Percentiles rank a stretch among this genome's conserved stretches.
Conservation (phyloP, 805 yeast genomes). For the Monosporozyma servazzii region DNA sequence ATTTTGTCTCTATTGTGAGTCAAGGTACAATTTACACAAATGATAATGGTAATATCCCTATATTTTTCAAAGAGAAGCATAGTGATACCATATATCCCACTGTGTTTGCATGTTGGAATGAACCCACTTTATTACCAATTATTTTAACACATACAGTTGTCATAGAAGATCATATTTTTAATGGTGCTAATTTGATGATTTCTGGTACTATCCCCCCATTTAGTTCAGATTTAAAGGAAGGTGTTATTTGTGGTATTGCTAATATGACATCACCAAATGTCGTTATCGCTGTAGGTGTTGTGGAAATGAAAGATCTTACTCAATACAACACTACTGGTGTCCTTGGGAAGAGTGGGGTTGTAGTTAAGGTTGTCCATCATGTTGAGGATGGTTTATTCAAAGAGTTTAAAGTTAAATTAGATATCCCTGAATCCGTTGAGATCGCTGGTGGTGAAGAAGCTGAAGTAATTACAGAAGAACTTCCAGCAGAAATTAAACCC, state of each 20-base stretch:
- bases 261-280: slow-evolving; percentile 51
- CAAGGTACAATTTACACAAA: slow-evolving; percentile 60
- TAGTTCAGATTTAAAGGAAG: slow-evolving; percentile 39
- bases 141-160: slow-evolving; percentile 69
- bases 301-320: slow-evolving; percentile 41
- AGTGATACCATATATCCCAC: slow-evolving; percentile 54
- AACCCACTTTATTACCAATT: slow-evolving; percentile 56
- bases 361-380: slow-evolving; percentile 62
- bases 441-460: slow-evolving; percentile 5
- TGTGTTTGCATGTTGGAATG: slow-evolving; percentile 60
- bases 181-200: slow-evolving; percentile 77
- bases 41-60: slow-evolving; percentile 47
- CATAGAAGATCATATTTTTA: slow-evolving; percentile 46
- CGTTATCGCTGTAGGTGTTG: slow-evolving; percentile 60
- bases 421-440: slow-evolving; percentile 32
- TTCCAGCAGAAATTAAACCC: not conserved
- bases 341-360: slow-evolving; percentile 66
- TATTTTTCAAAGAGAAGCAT: slow-evolving; percentile 61
- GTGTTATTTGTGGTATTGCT: slow-evolving; percentile 64
- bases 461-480: slow-evolving; percentile 2
- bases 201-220: slow-evolving; percentile 60
- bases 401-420: slow-evolving; percentile 38
- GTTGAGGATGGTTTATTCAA: slow-evolving; percentile 55
- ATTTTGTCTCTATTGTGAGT: slow-evolving; percentile 45
- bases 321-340: slow-evolving; percentile 33